These are phyloP conservation scores for Glycyrrhiza uralensis DNA, from an alignment of 306 rosid genomes.

Conservation along the genomic window DNA sequence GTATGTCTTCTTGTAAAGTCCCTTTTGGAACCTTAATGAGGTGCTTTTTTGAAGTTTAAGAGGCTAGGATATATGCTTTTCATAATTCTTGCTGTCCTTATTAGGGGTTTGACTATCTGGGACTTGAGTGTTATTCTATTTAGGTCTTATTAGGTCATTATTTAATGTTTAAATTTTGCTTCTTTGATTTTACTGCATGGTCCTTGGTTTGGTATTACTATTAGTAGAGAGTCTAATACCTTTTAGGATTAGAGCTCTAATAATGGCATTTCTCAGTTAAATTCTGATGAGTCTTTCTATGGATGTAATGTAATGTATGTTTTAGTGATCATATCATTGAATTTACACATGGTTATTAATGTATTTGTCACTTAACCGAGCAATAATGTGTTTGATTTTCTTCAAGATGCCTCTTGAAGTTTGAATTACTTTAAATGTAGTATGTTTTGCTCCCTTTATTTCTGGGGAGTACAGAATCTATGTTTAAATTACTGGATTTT, in stretches of 20 bases:
- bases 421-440: neutral
- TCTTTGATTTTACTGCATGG: neutral
- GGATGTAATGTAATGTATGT: neutral
- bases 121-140: neutral
- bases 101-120: neutral
- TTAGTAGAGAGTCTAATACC: neutral
- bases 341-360: neutral
- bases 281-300: neutral
- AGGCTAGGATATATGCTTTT: conserved; percentile 8
- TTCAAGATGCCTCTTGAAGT: neutral
- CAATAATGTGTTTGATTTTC: neutral
- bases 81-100: neutral
- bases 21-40: conserved; percentile 9
- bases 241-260: conserved; percentile 3
- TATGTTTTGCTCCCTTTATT: neutral
- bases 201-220: neutral
- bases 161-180: conserved; percentile 10
- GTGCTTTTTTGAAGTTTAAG: neutral
- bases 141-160: conserved; percentile 1
- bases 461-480: neutral
- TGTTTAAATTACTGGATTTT: neutral
- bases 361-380: neutral
- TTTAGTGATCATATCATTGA: neutral
- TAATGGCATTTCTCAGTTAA: neutral
- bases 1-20: neutral